Percentiles rank a stretch among this genome's conserved stretches.
phyloP scores from a whole-genome alignment of 371 early-diverging fungal species.

The Capillidium heterosporum region DNA sequence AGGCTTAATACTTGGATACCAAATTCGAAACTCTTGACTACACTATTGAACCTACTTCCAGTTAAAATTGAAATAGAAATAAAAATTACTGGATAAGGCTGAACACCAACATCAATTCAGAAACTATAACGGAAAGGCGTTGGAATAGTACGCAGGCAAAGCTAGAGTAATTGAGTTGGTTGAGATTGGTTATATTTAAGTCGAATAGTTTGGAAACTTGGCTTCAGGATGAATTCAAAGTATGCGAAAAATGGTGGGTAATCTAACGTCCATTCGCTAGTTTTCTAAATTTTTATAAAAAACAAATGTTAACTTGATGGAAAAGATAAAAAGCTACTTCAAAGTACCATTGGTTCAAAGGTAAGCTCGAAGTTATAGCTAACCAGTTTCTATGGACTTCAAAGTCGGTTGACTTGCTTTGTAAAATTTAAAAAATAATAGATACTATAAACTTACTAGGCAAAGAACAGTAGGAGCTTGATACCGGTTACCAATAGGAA shows the following conservation, averaged over 20 bases:
- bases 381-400: slow-evolving; percentile 98
- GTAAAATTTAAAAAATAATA: neutral
- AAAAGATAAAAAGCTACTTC: slow-evolving; percentile 31
- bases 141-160: slow-evolving; percentile 62
- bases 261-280: slow-evolving; percentile 92
- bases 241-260: slow-evolving; percentile 96
- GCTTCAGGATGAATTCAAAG: slow-evolving; percentile 71
- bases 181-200: slow-evolving; percentile 52
- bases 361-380: slow-evolving; percentile 75
- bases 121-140: slow-evolving; percentile 57
- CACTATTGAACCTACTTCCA: neutral
- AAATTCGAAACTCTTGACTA: slow-evolving; percentile 6
- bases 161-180: slow-evolving; percentile 45
- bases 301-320: neutral
- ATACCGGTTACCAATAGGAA: no score
- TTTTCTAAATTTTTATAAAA: slow-evolving; percentile 14
- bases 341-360: slow-evolving; percentile 71
- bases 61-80: neutral
- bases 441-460: no score
- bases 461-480: no score
- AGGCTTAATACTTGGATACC: slow-evolving; percentile 15
- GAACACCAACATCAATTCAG: slow-evolving; percentile 56
- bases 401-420: slow-evolving; percentile 87
- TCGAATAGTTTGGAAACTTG: slow-evolving; percentile 42
- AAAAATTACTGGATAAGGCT: slow-evolving; percentile 26